Evolutionary conservation across 169 alveolate genomes (phyloP), one percentile per base, ranked within the genome.

Genomic region (Perkinsus marinus): DNA sequence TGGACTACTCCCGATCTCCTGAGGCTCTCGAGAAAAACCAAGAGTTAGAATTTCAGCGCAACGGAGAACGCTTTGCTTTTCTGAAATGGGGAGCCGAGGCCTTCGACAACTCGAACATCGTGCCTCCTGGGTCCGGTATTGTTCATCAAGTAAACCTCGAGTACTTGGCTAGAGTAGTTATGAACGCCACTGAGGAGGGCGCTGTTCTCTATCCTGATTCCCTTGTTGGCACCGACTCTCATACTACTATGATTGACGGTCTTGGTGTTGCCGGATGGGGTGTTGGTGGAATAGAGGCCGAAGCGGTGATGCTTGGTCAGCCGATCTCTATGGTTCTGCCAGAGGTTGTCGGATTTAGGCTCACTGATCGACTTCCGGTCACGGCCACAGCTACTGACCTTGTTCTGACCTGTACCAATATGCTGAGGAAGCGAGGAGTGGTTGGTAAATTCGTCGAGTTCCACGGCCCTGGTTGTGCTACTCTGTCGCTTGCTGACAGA

Each of bases 231-330:
- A 98, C 99, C 41, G 99, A 98, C 94, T 96, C 98, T 39, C 99
- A 98, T 94, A 98, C 99, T 39, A 98, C 99, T 79, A 98, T 98
- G 99, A 97, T 98, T 68, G 97, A 98, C 93, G 99, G 99, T 26
- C 96, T 98, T 89, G 99, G 99, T 39, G 97, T 98, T 43, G 94
- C 96, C 90, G 98, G 98, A 39, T 96, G 99, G 99, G 99, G 99
- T 30, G 99, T 98, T 26, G 99, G 99, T 38, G 99, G 99, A 13
- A 97, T 98, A 47, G 99, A 98, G 96, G 99, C 99, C 90, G 99
- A 98, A 94, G 99, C 99, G n/a, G 98, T 98, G 68, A 98, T 98
- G 99, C 96, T 98, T 68, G 99, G 99, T 37, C 97, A 97, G 93
- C 97, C 99, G n/a, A 96, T 98, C 41, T 97, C 99, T 90, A 98